phyloP scores from a whole-genome alignment of 1,284 basidiomycete genomes.

The Coniferiporia weirii region DNA sequence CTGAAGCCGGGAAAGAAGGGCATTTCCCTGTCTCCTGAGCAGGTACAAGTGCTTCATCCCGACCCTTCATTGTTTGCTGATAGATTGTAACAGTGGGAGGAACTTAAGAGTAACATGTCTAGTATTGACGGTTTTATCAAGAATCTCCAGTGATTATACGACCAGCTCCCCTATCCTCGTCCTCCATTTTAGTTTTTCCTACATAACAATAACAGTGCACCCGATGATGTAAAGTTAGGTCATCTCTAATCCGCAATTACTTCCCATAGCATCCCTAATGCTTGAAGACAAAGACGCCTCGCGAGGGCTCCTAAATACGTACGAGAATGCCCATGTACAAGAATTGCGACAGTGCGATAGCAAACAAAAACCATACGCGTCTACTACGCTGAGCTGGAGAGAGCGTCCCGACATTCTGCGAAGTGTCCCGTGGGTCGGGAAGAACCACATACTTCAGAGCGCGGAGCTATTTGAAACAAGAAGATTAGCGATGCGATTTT shows the following conservation, averaged over 20 bases:
- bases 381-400: constrained; percentile 20
- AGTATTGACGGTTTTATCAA: constrained; percentile 52
- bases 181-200: not conserved
- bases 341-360: constrained; percentile 20
- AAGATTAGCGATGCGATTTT: not conserved
- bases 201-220: not conserved
- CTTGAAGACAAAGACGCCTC: too few relatives aligned
- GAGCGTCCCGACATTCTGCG: constrained; percentile 17
- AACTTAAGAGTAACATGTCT: constrained; percentile 39
- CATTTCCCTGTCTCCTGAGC: constrained; percentile 64
- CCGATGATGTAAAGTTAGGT: not conserved
- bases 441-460: constrained; percentile 22
- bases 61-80: not conserved
- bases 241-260: not conserved
- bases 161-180: not conserved
- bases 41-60: constrained; percentile 40
- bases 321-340: constrained; percentile 22
- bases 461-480: constrained; percentile 15
- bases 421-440: constrained; percentile 19
- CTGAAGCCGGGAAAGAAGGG: constrained; percentile 82
- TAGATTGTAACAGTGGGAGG: constrained; percentile 48
- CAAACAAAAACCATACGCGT: constrained; percentile 21
- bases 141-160: constrained; percentile 23
- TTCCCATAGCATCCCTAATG: not conserved
- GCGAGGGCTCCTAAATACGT: constrained; percentile 9